Evolutionary conservation across 305 asterid genomes (phyloP).

Genomic region (Fraxinus latifolia): DNA sequence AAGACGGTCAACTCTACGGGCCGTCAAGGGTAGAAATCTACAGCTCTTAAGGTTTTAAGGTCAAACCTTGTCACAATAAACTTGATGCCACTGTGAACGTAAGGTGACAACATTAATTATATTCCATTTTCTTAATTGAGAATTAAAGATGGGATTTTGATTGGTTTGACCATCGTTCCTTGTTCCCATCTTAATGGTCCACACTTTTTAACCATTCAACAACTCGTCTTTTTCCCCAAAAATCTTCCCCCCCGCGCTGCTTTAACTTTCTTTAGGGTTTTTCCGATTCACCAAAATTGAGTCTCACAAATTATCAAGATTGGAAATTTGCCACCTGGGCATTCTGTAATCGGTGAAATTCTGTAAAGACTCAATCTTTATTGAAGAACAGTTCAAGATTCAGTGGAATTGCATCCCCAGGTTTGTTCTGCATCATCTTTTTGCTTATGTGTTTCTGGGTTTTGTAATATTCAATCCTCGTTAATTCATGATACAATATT

Average conservation of each 20-base stretch:
- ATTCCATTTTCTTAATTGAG: not conserved
- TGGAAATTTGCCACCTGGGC: slow-evolving; percentile 10
- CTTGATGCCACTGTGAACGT: not conserved
- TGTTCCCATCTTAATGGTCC: not conserved
- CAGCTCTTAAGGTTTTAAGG: not conserved
- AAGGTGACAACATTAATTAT: not conserved
- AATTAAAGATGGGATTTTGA: not conserved
- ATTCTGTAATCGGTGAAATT: slow-evolving; percentile 18
- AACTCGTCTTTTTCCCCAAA: not conserved
- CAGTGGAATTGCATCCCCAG: not conserved
- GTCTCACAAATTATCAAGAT: slow-evolving; percentile 10
- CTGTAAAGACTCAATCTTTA: slow-evolving; percentile 17
- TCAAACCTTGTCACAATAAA: not conserved
- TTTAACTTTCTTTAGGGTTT: not conserved
- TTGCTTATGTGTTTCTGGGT: not conserved
- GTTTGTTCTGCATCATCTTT: slow-evolving; percentile 22
- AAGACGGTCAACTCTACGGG: not conserved
- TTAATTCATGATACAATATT: not conserved
- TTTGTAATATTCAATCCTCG: not conserved
- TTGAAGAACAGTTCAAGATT: not conserved
- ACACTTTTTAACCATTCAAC: not conserved
- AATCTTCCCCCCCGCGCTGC: not conserved
- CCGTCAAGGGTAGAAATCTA: not conserved
- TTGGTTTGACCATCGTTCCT: not conserved
- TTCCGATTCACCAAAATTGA: slow-evolving; percentile 12